These are phyloP conservation scores for Cicer chorassanicum DNA, from an alignment of 306 rosid species.

Conservation along the genomic window DNA sequence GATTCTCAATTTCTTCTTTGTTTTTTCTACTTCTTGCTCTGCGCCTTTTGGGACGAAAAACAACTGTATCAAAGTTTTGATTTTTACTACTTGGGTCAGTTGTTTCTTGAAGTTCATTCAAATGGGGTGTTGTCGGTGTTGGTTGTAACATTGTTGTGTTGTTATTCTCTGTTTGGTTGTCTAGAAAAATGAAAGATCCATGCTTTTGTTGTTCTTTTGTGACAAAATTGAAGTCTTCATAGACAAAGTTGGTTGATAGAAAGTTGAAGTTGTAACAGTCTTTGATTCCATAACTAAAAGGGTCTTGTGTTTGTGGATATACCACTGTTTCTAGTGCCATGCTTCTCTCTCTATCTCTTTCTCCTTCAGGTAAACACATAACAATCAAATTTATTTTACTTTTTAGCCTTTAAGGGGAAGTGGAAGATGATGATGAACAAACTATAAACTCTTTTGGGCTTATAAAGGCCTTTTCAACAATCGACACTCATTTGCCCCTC, in stretches of 20 bases:
- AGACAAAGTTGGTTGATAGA: not conserved
- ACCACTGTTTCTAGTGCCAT: slow-evolving; percentile 95
- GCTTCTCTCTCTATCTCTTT: slow-evolving; percentile 37
- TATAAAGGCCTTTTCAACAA: slow-evolving; percentile 51
- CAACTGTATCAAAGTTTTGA: slow-evolving; percentile 39
- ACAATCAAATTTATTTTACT: slow-evolving; percentile 16
- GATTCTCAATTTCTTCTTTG: slow-evolving; percentile 90
- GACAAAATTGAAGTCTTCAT: slow-evolving; percentile 40
- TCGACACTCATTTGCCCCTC: slow-evolving; percentile 72
- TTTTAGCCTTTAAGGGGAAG: not conserved
- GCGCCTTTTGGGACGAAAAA: slow-evolving; percentile 69
- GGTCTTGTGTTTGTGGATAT: slow-evolving; percentile 67
- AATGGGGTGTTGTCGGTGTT: slow-evolving; percentile 12
- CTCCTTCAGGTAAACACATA: slow-evolving; percentile 42
- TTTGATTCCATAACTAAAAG: slow-evolving; percentile 57
- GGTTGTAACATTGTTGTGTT: too few relatives aligned
- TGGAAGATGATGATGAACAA: not conserved
- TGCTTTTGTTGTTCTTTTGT: slow-evolving; percentile 35
- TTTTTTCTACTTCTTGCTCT: slow-evolving; percentile 72
- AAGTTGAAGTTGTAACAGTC: slow-evolving; percentile 65
- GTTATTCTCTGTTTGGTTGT: slow-evolving; percentile 52
- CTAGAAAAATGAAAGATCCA: slow-evolving; percentile 49
- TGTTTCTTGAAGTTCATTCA: slow-evolving; percentile 48
- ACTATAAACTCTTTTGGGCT: slow-evolving; percentile 35
- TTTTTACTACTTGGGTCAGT: slow-evolving; percentile 33